Evolutionary conservation across 2,329 filamentous ascomycete species (phyloP).

Genomic region (Fulvia fulva): DNA sequence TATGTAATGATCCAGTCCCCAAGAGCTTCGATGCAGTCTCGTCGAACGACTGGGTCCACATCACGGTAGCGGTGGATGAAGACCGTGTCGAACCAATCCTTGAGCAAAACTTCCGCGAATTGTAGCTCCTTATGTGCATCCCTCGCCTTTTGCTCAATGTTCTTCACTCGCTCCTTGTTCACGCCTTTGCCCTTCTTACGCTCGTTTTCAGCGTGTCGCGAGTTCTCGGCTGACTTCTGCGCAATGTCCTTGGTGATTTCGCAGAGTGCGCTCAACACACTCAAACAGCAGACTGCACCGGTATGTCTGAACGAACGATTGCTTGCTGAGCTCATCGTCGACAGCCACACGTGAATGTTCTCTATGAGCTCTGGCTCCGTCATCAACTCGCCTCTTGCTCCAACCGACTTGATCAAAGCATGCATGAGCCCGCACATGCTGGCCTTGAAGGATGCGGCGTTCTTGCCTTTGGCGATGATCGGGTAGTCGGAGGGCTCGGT

Average conservation of each 20-base stretch:
- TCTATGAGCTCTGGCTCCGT: slow-evolving; percentile 73
- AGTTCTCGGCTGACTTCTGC: slow-evolving; percentile 67
- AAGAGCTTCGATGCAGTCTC: slow-evolving; percentile 81
- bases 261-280: slow-evolving; percentile 75
- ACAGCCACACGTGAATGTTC: slow-evolving; percentile 85
- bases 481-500: slow-evolving; percentile 78
- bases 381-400: slow-evolving; percentile 79
- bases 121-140: slow-evolving; percentile 68
- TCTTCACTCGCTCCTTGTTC: slow-evolving; percentile 73
- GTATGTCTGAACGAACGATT: slow-evolving; percentile 92
- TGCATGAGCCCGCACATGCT: slow-evolving; percentile 75
- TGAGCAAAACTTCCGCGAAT: slow-evolving; percentile 66
- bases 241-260: slow-evolving; percentile 67
- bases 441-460: slow-evolving; percentile 69
- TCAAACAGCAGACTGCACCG: slow-evolving; percentile 76
- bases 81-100: slow-evolving; percentile 84
- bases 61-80: slow-evolving; percentile 96
- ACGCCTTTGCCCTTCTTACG: slow-evolving; percentile 62
- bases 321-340: slow-evolving; percentile 81
- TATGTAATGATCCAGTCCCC: slow-evolving; percentile 84
- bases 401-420: slow-evolving; percentile 70
- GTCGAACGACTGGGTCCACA: slow-evolving; percentile 81
- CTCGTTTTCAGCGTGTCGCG: slow-evolving; percentile 75
- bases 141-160: slow-evolving; percentile 67
- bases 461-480: slow-evolving; percentile 73